These are phyloP conservation scores for Cubamyces lactineus DNA, from an alignment of 768 basidiomycete genomes.

Conservation along the genomic window DNA sequence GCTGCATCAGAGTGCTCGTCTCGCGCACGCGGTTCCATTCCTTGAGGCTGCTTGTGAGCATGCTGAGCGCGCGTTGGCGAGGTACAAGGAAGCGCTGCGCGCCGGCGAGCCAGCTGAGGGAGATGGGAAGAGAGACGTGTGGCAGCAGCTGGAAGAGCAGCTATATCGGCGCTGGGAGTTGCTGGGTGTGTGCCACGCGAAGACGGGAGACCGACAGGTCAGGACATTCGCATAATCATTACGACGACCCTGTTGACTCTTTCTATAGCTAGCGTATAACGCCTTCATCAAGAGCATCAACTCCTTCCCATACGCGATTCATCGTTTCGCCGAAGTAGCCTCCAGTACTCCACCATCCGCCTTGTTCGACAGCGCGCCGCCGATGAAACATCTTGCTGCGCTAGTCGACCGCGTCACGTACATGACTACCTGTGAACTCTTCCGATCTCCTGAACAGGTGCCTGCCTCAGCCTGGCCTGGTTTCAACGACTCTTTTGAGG, in stretches of 20 bases:
- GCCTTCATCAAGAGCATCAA: constrained; percentile 55
- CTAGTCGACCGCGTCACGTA: constrained; percentile 72
- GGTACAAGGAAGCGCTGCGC: constrained; percentile 12
- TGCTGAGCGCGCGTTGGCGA: constrained; percentile 46
- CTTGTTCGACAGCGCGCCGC: constrained; percentile 46
- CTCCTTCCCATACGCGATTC: constrained; percentile 52
- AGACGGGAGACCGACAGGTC: constrained; percentile 79
- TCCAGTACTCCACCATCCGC: constrained; percentile 33
- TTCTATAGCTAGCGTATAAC: constrained; percentile 58
- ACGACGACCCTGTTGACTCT: not conserved
- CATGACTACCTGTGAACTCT: constrained; percentile 67
- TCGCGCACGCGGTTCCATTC: constrained; percentile 70
- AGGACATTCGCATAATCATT: constrained; percentile 19
- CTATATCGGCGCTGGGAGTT: constrained; percentile 80
- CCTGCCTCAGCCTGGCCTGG: constrained; percentile 47
- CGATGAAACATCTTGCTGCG: constrained; percentile 56
- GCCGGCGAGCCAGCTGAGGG: constrained; percentile 21
- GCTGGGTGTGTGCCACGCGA: constrained; percentile 75
- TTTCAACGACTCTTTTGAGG: not conserved
- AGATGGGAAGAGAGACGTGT: constrained; percentile 43
- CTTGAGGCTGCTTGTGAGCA: constrained; percentile 61
- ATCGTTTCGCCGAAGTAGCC: constrained; percentile 43
- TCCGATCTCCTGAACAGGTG: constrained; percentile 43
- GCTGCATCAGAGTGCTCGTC: constrained; percentile 67
- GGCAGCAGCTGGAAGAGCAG: constrained; percentile 65